Evolutionary conservation across 1,139 yeast species (phyloP).

Genomic region (Yamadazyma jaroonii): DNA sequence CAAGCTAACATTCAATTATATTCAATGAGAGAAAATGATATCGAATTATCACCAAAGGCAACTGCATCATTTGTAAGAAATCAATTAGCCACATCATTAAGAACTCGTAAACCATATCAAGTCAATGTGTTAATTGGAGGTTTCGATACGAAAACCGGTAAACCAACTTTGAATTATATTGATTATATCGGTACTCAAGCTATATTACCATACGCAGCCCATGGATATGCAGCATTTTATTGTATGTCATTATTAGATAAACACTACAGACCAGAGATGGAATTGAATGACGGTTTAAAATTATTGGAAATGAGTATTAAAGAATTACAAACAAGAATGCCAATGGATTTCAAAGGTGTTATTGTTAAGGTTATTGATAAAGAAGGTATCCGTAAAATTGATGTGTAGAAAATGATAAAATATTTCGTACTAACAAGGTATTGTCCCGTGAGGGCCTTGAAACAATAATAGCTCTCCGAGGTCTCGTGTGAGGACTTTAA

Average conservation of each 20-base stretch:
- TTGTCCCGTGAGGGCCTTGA: too few relatives aligned
- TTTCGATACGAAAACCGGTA: conserved; percentile 58
- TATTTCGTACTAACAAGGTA: too few relatives aligned
- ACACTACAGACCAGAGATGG: conserved; percentile 80
- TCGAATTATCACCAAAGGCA: conserved; percentile 79
- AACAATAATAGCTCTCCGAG: too few relatives aligned
- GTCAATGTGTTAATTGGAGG: conserved; percentile 90
- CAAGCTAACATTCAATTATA: conserved; percentile 91
- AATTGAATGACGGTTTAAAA: conserved; percentile 73
- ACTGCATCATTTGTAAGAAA: conserved; percentile 87
- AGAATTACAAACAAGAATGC: conserved; percentile 86
- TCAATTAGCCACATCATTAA: conserved; percentile 80
- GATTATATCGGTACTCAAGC: conserved; percentile 93
- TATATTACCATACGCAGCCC: conserved; percentile 79
- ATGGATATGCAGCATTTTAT: conserved; percentile 93
- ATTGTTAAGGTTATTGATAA: conserved; percentile 74
- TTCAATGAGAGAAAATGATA: conserved; percentile 77
- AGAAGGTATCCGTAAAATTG: conserved; percentile 47
- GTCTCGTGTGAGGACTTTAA: too few relatives aligned
- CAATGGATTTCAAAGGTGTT: conserved; percentile 93
- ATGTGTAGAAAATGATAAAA: conserved; percentile 1
- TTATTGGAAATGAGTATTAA: conserved; percentile 70
- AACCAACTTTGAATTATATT: conserved; percentile 80
- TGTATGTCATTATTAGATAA: conserved; percentile 87
- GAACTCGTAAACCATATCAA: conserved; percentile 92